A percentile compares a stretch with the other conserved stretches of the same genome.
These are phyloP conservation scores for Monosporascus sp. DNA, from an alignment of 2,329 filamentous ascomycete species.

Conservation along the genomic window DNA sequence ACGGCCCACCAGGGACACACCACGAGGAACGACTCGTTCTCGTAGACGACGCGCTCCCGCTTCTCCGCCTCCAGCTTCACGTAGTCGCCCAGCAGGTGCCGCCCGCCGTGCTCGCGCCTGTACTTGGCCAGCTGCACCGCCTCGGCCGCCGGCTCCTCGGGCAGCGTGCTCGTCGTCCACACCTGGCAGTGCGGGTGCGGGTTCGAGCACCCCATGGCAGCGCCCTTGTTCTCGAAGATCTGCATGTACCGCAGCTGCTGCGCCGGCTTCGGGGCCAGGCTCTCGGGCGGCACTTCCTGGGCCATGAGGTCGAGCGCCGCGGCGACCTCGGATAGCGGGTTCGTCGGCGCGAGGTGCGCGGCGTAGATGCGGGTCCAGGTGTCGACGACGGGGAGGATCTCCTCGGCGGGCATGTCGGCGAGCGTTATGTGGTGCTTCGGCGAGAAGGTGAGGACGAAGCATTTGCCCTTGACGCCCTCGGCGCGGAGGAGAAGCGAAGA, in stretches of 20 bases:
- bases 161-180: conserved; percentile 88
- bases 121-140: conserved; percentile 76
- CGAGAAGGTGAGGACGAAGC: conserved; percentile 95
- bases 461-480: conserved; percentile 86
- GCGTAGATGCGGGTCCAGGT: conserved; percentile 92
- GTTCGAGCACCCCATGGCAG: conserved; percentile 97
- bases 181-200: conserved; percentile 96
- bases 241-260: conserved; percentile 95
- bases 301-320: conserved; percentile 32
- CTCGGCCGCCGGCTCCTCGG: conserved; percentile 83
- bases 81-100: conserved; percentile 81
- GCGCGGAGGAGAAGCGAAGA: conserved; percentile 74
- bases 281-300: conserved; percentile 30
- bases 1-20: conserved; percentile 97
- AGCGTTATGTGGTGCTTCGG: conserved; percentile 86
- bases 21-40: conserved; percentile 79
- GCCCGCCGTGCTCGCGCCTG: conserved; percentile 62
- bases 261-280: conserved; percentile 47
- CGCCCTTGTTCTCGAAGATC: conserved; percentile 98
- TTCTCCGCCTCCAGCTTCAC: conserved; percentile 76
- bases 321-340: conserved; percentile 50
- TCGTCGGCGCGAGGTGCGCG: conserved; percentile 68
- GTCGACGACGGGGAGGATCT: conserved; percentile 78
- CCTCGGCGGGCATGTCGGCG: conserved; percentile 72
- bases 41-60: conserved; percentile 78